Base-by-base conservation (phyloP, 164 flowering plant genomes). In the Berberis thunbergii region DNA sequence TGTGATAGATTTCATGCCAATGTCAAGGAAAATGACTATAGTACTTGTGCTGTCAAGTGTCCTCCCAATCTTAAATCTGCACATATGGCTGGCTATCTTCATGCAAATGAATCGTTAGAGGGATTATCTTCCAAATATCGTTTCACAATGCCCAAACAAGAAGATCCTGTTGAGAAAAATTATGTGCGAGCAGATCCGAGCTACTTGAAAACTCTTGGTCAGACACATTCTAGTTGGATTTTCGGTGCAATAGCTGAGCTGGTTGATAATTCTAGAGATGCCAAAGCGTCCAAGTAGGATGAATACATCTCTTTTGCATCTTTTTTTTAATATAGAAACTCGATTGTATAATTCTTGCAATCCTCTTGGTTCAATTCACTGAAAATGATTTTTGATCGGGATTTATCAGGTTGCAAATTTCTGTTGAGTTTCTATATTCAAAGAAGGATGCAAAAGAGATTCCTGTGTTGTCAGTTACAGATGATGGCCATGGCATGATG, bases 191-290 rank as follows among this genome's bases (percentile, higher is more conserved):
- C 75, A 44, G 68, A 77, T 67, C 86, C 88, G 40, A 76, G 78
- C 66, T 82, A 77, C 68, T 57, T 84, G 59, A 67, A 65, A 64
- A 82, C 83, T 49, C 78, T 82, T 41, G 76, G 83, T 46, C 84
- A 78, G 40, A 63, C 74, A 45, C 88, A 82, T n/a, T 52, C 54
- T 71, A 78, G 76, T 49, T 84, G 88, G 88, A 73, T 78, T 44
- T 84, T 84, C 69, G 84, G 88, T 68, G 88, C 88, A 62, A 74
- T 82, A 59, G 88, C 88, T 50, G 88, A 84, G 74, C 81, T 84
- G 62, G 72, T 84, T 50, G 88, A 84, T 70, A 84, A 84, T 76
- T 74, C 88, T 1, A 78, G 81, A 72, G 88, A 84, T 75, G 88
- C 88, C 2, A 76, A 80, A 64, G 81, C 88, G 40, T 65, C 80